phyloP scores from a whole-genome alignment of 192 early-diverging fungal genomes.

The Coemansia sp. region DNA sequence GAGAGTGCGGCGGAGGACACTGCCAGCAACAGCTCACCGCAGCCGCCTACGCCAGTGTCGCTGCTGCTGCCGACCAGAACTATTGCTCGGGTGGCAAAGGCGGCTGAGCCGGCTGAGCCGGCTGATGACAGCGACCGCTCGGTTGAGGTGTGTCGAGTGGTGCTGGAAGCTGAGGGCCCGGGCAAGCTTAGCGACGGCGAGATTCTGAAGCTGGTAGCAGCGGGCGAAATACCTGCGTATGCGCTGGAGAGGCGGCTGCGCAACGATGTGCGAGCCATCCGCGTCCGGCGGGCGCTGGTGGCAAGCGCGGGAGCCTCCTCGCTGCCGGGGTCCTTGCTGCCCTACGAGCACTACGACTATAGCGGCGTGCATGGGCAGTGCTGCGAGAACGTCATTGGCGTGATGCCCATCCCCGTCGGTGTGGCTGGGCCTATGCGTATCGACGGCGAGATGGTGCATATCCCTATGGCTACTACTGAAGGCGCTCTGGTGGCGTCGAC shows the following conservation, averaged over 20 bases:
- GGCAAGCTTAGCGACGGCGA: slow-evolving; percentile 69
- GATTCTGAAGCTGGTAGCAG: slow-evolving; percentile 65
- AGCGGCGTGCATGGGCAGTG: slow-evolving; percentile 84
- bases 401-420: slow-evolving; percentile 89
- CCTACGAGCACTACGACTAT: slow-evolving; percentile 86
- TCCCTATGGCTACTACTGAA: slow-evolving; percentile 97
- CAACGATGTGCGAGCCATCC: slow-evolving; percentile 81
- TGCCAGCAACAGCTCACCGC: not conserved
- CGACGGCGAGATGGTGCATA: slow-evolving; percentile 75
- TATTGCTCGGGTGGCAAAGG: not conserved
- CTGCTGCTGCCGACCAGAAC: not conserved
- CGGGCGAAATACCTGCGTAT: slow-evolving; percentile 75
- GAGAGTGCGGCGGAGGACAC: slow-evolving; percentile 15
- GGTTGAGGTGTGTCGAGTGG: slow-evolving; percentile 43
- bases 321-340: slow-evolving; percentile 66
- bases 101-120: not conserved
- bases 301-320: slow-evolving; percentile 64
- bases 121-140: slow-evolving; percentile 19
- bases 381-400: slow-evolving; percentile 95
- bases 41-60: not conserved
- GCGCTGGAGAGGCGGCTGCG: slow-evolving; percentile 83
- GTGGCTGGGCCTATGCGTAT: slow-evolving; percentile 85
- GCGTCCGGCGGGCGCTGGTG: slow-evolving; percentile 75
- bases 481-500: slow-evolving; percentile 87
- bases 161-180: slow-evolving; percentile 37